These are phyloP conservation scores for Trypanosoma cruzi DNA, from an alignment of 208 protist species.

Conservation along the genomic window DNA sequence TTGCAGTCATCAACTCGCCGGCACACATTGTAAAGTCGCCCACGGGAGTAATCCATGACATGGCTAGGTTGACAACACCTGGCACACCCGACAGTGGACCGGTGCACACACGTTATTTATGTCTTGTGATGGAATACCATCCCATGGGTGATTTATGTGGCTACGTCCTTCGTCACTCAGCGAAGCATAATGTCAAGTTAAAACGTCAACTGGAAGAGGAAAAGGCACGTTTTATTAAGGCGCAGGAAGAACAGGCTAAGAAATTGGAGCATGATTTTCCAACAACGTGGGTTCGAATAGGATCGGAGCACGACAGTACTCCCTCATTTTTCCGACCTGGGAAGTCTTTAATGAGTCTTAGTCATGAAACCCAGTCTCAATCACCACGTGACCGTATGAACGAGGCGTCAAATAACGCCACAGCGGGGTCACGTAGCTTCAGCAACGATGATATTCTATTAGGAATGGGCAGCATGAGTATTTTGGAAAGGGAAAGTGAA, in stretches of 20 bases:
- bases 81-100: constrained; percentile 27
- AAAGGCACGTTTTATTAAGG: constrained; percentile 2
- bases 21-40: background rate
- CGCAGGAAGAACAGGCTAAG: background rate
- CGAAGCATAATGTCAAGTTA: constrained; percentile 24
- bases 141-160: constrained; percentile 76
- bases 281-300: background rate
- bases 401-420: background rate
- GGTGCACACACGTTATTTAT: constrained; percentile 61
- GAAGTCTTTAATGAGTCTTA: background rate
- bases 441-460: constrained; percentile 4
- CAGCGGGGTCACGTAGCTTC: background rate
- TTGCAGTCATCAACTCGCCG: background rate
- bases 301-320: background rate
- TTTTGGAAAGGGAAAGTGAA: constrained; percentile 2
- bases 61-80: background rate
- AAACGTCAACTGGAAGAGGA: constrained; percentile 15
- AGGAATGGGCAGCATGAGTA: background rate
- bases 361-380: background rate
- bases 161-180: constrained; percentile 50
- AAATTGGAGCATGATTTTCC: background rate
- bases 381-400: constrained; percentile 1
- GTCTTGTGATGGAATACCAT: constrained; percentile 86
- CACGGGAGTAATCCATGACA: background rate
- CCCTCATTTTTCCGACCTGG: constrained; percentile 13